Evolutionary conservation across 1,284 basidiomycete species (phyloP).

Genomic region (Naganishia sp.): DNA sequence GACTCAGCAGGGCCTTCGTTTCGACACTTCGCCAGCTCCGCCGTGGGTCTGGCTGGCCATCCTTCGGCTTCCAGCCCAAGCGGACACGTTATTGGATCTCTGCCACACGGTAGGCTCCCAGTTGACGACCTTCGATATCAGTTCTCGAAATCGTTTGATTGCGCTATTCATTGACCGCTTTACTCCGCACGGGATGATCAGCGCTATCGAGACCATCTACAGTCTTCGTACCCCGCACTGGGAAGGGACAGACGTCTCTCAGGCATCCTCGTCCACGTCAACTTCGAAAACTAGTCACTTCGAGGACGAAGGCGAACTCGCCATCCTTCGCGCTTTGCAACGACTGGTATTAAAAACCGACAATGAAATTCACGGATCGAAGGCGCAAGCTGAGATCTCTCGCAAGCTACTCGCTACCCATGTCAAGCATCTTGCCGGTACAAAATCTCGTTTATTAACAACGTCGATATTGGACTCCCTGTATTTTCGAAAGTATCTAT

Average conservation of each 20-base stretch:
- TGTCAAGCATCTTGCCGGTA: slow-evolving; percentile 14
- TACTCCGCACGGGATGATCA: slow-evolving; percentile 16
- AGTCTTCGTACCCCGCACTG: not conserved
- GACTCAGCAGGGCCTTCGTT: slow-evolving; percentile 21
- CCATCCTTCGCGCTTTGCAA: slow-evolving; percentile 21
- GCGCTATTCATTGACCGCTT: slow-evolving; percentile 22
- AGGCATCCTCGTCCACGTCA: not conserved
- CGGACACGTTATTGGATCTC: slow-evolving; percentile 10
- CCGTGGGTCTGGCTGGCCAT: slow-evolving; percentile 16
- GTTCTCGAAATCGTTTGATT: slow-evolving; percentile 7
- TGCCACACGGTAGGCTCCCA: slow-evolving; percentile 1
- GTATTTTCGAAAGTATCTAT: slow-evolving; percentile 17
- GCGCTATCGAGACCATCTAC: slow-evolving; percentile 21
- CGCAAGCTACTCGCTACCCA: slow-evolving; percentile 11
- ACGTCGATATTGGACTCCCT: slow-evolving; percentile 13
- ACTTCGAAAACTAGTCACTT: not conserved
- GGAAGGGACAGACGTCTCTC: too few relatives aligned
- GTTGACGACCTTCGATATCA: slow-evolving; percentile 3
- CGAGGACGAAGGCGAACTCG: slow-evolving; percentile 21
- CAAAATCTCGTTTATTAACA: slow-evolving; percentile 8
- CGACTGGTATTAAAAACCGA: slow-evolving; percentile 12
- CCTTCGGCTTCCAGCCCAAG: slow-evolving; percentile 13
- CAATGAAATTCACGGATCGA: not conserved
- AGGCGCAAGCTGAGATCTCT: not conserved
- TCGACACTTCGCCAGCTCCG: slow-evolving; percentile 14